Percentiles rank a stretch among this genome's conserved stretches.
Evolutionary conservation across 345 rosid genomes (phyloP).

Genomic region (Erysimum cheiranthoides): DNA sequence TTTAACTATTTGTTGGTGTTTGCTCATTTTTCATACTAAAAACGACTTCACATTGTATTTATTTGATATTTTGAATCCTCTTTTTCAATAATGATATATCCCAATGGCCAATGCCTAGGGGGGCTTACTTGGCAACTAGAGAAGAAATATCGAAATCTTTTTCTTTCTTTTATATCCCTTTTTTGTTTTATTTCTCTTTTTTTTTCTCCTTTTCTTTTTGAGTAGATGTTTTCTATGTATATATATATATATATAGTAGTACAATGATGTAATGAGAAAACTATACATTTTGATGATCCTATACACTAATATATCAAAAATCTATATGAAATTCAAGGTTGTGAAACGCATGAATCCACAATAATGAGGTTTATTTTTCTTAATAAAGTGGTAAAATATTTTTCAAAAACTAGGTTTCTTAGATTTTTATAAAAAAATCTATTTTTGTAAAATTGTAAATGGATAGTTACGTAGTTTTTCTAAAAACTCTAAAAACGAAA

Average conservation of each 20-base stretch:
- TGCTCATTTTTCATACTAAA: slow-evolving; percentile 19
- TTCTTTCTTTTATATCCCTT: not conserved
- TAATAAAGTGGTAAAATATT: too few relatives aligned
- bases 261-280: not conserved
- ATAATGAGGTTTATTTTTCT: not conserved
- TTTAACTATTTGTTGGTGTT: not conserved
- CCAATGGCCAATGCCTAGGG: slow-evolving; percentile 17
- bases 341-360: not conserved
- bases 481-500: too few relatives aligned
- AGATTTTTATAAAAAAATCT: too few relatives aligned
- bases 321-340: not conserved
- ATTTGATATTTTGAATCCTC: slow-evolving; percentile 26
- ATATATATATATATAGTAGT: not conserved
- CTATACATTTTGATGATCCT: too few relatives aligned
- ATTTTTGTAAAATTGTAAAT: too few relatives aligned
- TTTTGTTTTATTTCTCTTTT: not conserved
- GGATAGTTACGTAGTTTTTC: too few relatives aligned
- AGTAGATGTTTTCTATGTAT: not conserved
- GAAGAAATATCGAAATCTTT: slow-evolving; percentile 17
- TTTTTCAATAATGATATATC: slow-evolving; percentile 32
- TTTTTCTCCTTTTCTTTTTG: not conserved
- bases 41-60: not conserved
- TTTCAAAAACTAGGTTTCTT: too few relatives aligned
- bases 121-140: slow-evolving; percentile 32
- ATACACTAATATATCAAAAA: too few relatives aligned